Base-by-base conservation (phyloP, 768 basidiomycete species). In the Boletus subcaerulescens region DNA sequence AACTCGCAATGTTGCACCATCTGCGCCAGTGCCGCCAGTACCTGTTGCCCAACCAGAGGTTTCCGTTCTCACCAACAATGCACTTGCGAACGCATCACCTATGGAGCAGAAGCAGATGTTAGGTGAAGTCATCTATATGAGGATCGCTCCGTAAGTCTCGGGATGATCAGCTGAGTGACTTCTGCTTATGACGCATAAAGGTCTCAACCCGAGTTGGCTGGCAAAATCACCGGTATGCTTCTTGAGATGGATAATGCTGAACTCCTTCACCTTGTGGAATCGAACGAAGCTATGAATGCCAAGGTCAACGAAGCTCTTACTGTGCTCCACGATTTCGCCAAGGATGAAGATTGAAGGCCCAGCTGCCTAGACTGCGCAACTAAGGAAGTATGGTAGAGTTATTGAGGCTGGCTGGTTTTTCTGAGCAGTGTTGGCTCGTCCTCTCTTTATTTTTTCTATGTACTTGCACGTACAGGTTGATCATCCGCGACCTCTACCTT, bases 31-130 rank as follows among this genome's bases (percentile, higher is more conserved):
- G 32, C 52, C 64, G 13, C 65, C 74, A 10, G 73, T 69, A 17
- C 73, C 78, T 35, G 72, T 74, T 45, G 72, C 80, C n/a, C 65
- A 80, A 49, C 68, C 79, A 4, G 80, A 80, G 18, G 76, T 79
- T 41, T 74, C 86, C 22, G 73, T 76, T 55, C 80, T 91, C 55
- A 84, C 82, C 45, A 76, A 91, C 20, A 79, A 85, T 65, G 66
- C 80, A 11, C 77, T 89, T 57, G 81, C 81, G 41, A 78, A 66
- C 57, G 83, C 84, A 22, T 73, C 80, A 45, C 83, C 85, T 35
- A 76, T 79, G 71, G 96, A 98, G 74, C 94, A 98, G 83, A 99
- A 99, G 80, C 97, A 99, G 74, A 93, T 98, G 89, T 80, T 99
- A 45, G 97, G 97, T 63, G 97, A 99, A 76, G 84, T 90, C 47